Base-by-base conservation (phyloP, 2,329 filamentous ascomycete genomes). In the Raffaelea deltoideospora region DNA sequence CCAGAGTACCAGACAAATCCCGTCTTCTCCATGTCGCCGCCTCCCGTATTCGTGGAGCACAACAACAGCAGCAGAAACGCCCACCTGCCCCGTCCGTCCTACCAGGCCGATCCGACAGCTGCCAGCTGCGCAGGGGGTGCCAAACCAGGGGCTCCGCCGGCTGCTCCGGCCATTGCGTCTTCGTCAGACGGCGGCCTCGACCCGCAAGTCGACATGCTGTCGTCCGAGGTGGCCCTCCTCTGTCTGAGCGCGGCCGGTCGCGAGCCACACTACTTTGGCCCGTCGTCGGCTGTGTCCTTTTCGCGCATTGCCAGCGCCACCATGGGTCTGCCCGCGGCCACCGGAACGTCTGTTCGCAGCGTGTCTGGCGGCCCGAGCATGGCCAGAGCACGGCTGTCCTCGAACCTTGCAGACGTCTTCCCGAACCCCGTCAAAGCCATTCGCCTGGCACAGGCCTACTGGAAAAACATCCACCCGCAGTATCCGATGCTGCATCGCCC, bases 231-330 rank as follows among this genome's bases (percentile, higher is more conserved):
- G 8, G 53, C 47, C 9, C 35, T 56, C n/a, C 40, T 58, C 9
- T 50, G 48, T 31, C 36, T 56, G 1, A 48, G 46, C 26, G 51
- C 53, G 3, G 47, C 54, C 3, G 54, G 54, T 2, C 42, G 49
- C 2, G 53, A 57, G 46, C 53, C 55, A 11, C 54, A 55, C 18
- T 58, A 57, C 40, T 55, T 59, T 29, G 55, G 56, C 0, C 45
- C 54, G 3, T 58, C 56, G 1, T 58, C 53, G 2, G 51, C 52
- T 3, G 41, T 58, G 9, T 50, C 50, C 0, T 55, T 58, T 32
- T 50, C 50, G 19, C 45, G 48, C 15, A 42, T 54, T n/a, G 43
- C 49, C 13, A 49, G 47, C 26, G 41, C 48, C 9, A 42, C 47
- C 1, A 46, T 51, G 41, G 43, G 48, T 18, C 40, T 37, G 23